Evolutionary conservation across 208 protist genomes (phyloP), one percentile per base, ranked within the genome.

Genomic region (Wallacemonas sp.): DNA sequence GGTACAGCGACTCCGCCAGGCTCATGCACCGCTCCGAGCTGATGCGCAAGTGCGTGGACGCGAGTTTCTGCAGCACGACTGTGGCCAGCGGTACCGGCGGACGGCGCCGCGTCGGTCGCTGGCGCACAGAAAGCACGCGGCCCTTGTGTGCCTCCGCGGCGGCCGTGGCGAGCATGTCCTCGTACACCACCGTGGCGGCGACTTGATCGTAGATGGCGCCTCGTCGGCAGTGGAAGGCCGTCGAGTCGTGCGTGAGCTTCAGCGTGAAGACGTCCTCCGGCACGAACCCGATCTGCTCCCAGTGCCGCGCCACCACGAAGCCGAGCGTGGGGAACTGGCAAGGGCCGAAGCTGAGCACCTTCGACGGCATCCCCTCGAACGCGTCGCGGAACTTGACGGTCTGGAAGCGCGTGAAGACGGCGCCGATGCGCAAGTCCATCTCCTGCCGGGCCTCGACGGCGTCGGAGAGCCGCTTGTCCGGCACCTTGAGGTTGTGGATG

Each of bases 41-140:
- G 2, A 99, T 94, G 42, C 74, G 79, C 11, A 99, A 81, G 62
- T 98, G 97, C 14, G 75, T 82, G 14, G 97, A 82, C 22, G 93
- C 96, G 0, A 97, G 61, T 61, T 99, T 99, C 72, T 99, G 98
- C 39, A 99, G 48, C 61, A 97, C 90, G n/a, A 99, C 98, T 0
- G 99, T 99, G 23, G 94, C 91, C 11, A 99, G 77, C 0, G 98
- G 98, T 12, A 98, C 66, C 2, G 98, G 99, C 14, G 82, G 83
- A 2, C 67, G 82, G 20, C 85, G 82, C 31, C 72, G 77, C 10
- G 65, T 93, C 4, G 84, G 79, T 12, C 90, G 89, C 63, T 97
- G 85, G 36, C 75, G 64, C 38, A 96, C 97, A 29, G 85, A 77
- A n/a, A 81, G 63, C 20, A 90, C 80, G 11, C 50, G 50, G 38